These are phyloP conservation scores for Goffeauzyma gilvescens DNA, from an alignment of 768 basidiomycete species.

Conservation along the genomic window DNA sequence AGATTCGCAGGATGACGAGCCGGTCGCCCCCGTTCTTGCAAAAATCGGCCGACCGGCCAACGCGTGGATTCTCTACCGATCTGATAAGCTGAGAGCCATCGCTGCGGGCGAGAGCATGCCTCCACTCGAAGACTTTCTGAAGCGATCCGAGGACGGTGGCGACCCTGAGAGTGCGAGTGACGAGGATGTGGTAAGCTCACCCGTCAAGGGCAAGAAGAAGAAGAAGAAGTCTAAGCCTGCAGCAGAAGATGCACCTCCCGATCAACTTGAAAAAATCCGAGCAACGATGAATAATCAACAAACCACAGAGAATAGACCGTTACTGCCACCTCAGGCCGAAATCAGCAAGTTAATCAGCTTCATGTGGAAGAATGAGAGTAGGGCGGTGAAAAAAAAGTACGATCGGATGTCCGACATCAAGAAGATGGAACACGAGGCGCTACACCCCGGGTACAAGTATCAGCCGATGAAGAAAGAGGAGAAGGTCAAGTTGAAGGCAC, in stretches of 20 bases:
- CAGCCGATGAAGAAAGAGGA: conserved; percentile 27
- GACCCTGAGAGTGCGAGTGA: no score
- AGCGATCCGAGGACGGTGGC: no score
- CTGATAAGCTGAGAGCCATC: conserved; percentile 40
- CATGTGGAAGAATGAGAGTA: conserved; percentile 46
- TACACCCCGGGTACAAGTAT: conserved; percentile 29
- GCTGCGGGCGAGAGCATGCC: conserved; percentile 16
- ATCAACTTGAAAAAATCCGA: background rate
- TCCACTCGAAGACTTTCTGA: conserved; percentile 6
- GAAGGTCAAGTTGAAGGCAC: conserved; percentile 18
- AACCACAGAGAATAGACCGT: conserved; percentile 24
- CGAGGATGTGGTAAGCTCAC: no score
- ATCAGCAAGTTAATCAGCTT: conserved; percentile 46
- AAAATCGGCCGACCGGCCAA: conserved; percentile 61
- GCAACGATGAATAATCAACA: background rate
- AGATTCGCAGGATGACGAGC: no score
- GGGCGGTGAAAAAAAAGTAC: conserved; percentile 35
- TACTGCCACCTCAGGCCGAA: conserved; percentile 43
- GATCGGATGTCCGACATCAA: conserved; percentile 22
- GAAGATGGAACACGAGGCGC: conserved; percentile 27
- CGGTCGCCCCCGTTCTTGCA: no score
- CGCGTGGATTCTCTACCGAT: conserved; percentile 66
- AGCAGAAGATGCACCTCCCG: background rate
- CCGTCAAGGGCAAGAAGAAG: no score
- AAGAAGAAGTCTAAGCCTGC: conserved; percentile 1